These are phyloP conservation scores for Oryza nivara DNA, from an alignment of 176 grass and related monocot genomes.

Conservation along the genomic window DNA sequence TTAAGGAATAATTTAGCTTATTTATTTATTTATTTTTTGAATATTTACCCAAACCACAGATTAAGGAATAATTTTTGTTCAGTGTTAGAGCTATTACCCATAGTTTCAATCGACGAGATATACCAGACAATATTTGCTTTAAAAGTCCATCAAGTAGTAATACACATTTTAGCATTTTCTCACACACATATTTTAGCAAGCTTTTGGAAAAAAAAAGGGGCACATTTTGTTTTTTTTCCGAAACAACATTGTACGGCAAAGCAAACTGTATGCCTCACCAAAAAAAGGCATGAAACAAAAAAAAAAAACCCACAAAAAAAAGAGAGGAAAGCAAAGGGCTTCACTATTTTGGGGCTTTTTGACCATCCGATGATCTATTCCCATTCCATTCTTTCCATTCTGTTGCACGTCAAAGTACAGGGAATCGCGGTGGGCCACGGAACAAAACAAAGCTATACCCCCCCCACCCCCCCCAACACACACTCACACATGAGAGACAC, in stretches of 20 bases:
- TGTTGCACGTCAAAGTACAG: slow-evolving; percentile 51
- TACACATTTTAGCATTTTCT: too few relatives aligned
- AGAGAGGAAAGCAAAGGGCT: not conserved
- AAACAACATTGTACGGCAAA: not conserved
- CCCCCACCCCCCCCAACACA: not conserved
- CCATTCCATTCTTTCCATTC: not conserved
- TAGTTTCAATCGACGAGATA: too few relatives aligned
- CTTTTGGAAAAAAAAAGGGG: too few relatives aligned
- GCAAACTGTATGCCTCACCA: not conserved
- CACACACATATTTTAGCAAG: too few relatives aligned
- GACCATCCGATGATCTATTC: slow-evolving; percentile 38
- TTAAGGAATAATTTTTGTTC: too few relatives aligned
- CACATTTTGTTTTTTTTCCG: not conserved
- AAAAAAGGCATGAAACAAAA: not conserved
- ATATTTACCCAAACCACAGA: too few relatives aligned
- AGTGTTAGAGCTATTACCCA: too few relatives aligned
- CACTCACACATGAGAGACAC: not conserved
- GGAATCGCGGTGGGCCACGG: slow-evolving; percentile 58
- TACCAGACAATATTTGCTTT: too few relatives aligned
- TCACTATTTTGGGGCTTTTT: slow-evolving; percentile 40
- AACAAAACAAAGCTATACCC: slow-evolving; percentile 13
- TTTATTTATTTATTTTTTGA: too few relatives aligned
- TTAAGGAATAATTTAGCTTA: too few relatives aligned
- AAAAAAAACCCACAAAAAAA: not conserved
- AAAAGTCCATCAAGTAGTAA: too few relatives aligned